Evolutionary conservation across 2,329 filamentous ascomycete species (phyloP).

Genomic region (Tolypocladium paradoxum): DNA sequence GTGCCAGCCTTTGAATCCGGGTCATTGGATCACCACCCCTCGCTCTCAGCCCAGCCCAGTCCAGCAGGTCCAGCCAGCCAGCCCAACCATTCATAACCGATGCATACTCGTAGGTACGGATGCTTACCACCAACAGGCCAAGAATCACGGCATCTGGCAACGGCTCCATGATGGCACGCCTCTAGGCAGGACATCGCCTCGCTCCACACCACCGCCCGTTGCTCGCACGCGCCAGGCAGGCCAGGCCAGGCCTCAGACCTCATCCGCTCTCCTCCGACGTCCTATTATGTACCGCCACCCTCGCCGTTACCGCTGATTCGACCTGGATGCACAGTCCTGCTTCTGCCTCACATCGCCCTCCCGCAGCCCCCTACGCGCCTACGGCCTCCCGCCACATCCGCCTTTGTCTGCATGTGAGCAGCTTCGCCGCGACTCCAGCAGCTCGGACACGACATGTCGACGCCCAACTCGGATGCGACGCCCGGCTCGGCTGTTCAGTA

Average conservation of each 20-base stretch:
- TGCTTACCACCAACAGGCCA: neutral
- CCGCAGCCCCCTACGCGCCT: neutral
- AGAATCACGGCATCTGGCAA: neutral
- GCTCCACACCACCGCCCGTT: neutral
- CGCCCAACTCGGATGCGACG: constrained; percentile 11
- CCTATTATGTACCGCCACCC: neutral
- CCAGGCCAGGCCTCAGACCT: neutral
- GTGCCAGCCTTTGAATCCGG: neutral
- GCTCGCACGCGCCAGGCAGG: neutral
- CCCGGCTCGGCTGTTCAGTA: constrained; percentile 31
- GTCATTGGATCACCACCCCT: neutral
- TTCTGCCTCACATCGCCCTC: neutral
- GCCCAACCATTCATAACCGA: neutral
- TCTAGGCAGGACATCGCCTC: neutral
- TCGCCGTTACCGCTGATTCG: neutral
- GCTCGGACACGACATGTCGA: constrained; percentile 8
- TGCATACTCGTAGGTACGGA: too few species aligned
- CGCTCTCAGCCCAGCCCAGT: too few species aligned
- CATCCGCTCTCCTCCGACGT: neutral
- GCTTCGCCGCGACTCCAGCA: neutral
- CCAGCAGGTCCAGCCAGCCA: neutral
- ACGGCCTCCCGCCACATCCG: neutral
- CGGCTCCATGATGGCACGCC: neutral
- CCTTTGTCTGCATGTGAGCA: neutral
- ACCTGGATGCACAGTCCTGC: neutral